Evolutionary conservation across 2,329 filamentous ascomycete genomes (phyloP), one percentile per base, ranked within the genome.

Genomic region (Claviceps maximensis): DNA sequence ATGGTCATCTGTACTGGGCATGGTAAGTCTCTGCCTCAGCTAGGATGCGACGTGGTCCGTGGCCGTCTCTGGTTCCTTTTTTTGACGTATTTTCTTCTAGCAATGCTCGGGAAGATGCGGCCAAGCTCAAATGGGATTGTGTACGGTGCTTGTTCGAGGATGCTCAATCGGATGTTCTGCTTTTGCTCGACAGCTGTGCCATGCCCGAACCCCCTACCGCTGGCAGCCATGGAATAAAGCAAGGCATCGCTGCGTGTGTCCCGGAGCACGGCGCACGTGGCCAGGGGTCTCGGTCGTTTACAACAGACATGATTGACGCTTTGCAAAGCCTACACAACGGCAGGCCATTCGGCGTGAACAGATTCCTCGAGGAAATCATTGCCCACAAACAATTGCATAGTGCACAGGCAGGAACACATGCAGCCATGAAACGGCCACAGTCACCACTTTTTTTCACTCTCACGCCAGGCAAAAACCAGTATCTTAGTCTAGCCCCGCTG

Each of bases 1-100:
- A 84, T 62, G 76, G 76, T 59, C 78, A 83, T 64, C 69, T 83
- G 27, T 83, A 82, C 63, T 84, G 81, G 81, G 79, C 81, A 54
- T 79, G 78, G 81, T 84, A 72, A 71, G 80, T 74, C 53, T 74
- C 52, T 51, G 15, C 27, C 42, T n/a, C 33, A 38, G 33, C 23
- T 19, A n/a, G 15, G 5, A 50, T 47, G 31, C 41, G 25, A 31
- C 36, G n/a, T 50, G 31, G 17, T 31, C n/a, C 25, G 10, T 40
- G 21, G 27, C 33, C 38, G 40, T 49, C 15, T 68, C 71, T 76
- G 63, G 76, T 61, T 51, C 51, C 53, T n/a, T 38, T n/a, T n/a
- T 38, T 12, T 29, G 41, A 54, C 23, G 6, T 47, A 48, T 62
- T 56, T 62, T 56, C 58, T 53, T 50, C 7, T 63, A 84, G 81